Evolutionary conservation across 2,329 filamentous ascomycete genomes (phyloP), one percentile per base, ranked within the genome.

Genomic region (Cryphonectria japonica): DNA sequence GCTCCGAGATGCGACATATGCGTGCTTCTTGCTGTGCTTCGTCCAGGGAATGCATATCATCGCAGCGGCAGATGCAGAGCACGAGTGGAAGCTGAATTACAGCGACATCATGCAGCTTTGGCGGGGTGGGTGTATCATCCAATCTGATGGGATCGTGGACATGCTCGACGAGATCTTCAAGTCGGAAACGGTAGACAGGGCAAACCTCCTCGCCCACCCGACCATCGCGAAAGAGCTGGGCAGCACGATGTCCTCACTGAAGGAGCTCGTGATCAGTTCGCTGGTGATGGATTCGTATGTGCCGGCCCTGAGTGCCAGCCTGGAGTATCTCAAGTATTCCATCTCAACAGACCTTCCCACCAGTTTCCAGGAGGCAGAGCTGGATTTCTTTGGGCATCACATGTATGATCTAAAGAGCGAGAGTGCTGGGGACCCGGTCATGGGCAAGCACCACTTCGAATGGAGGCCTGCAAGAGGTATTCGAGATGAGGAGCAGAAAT

Each of bases 41-140:
- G 86, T 87, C 57, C 90, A 93, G 78, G 91, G 91, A 8, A 82
- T 93, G 65, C 87, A 91, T 75, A 80, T 92, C 64, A 89, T 93
- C 74, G 85, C 87, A 6, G 84, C 83, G 37, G 87, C 88, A 0
- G 87, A 90, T 75, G 80, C 83, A 59, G 81, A 87, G 43, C 84
- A 91, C 76, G 82, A 84, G 43, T 93, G 91, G 90, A 81, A 83
- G 57, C 83, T 90, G 70, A 79, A 87, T 74, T 86, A 86, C 75
- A 76, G 77, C 19, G 81, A 83, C 39, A 82, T 88, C 2, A 80
- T 89, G 63, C 83, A 87, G 76, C 89, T 93, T 74, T 93, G 91
- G 91, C 86, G 89, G 2, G 88, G 85, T 0, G 91, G 91, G 9
- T 93, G 91, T 78, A 93, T 93, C 78, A 93, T 93, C 76, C 87